Conservation (phyloP, 2,329 filamentous ascomycete species). For the Fusarium longipes region DNA sequence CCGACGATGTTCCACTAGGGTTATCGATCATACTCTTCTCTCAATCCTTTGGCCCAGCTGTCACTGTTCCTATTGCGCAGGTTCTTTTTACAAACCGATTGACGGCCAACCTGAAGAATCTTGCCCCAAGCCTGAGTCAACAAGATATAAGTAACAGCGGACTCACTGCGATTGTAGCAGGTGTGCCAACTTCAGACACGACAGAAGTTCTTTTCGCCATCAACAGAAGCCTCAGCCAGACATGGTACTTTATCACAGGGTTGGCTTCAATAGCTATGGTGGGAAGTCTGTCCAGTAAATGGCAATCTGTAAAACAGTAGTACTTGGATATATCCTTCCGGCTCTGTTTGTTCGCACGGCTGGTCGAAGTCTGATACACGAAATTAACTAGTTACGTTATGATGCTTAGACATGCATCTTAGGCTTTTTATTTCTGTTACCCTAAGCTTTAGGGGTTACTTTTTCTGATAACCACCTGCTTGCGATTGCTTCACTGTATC, state of each 20-base stretch:
- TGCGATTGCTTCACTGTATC: too few species aligned
- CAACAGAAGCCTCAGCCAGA: constrained; percentile 12
- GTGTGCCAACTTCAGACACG: background rate
- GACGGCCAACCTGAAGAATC: constrained; percentile 1
- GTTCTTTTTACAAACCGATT: constrained; percentile 34
- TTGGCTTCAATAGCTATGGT: constrained; percentile 19
- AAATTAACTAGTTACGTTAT: too few species aligned
- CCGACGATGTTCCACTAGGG: constrained; percentile 28
- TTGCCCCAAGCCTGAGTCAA: background rate
- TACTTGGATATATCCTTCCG: too few species aligned
- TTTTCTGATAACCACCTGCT: too few species aligned
- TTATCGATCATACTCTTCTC: constrained; percentile 41
- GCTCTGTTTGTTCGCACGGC: background rate
- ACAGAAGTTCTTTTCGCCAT: background rate
- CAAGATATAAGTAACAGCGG: background rate
- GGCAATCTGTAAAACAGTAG: constrained; percentile 18
- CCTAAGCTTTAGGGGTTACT: too few species aligned
- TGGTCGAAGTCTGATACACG: too few species aligned
- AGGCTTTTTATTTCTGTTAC: too few species aligned
- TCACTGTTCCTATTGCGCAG: constrained; percentile 32
- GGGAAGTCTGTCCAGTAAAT: constrained; percentile 21
- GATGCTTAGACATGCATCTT: too few species aligned
- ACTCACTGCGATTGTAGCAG: background rate
- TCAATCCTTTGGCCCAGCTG: constrained; percentile 35
- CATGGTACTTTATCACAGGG: constrained; percentile 23